Base-by-base conservation (phyloP, 768 basidiomycete species). In the Russula olivacea region DNA sequence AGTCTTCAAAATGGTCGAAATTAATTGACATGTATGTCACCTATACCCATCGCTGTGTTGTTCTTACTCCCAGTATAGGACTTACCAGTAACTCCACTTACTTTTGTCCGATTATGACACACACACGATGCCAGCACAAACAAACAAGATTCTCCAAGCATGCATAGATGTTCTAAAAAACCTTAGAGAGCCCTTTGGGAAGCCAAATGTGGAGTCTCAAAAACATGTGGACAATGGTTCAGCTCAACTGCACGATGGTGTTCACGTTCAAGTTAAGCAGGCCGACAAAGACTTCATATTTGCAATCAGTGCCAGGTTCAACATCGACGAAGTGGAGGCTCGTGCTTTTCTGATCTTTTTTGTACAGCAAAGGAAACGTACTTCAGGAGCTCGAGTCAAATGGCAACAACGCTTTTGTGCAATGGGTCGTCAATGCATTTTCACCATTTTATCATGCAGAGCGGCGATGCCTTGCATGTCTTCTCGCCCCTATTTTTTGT, bases 391-490 rank as follows among this genome's bases (percentile, higher is more conserved):
- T 66, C 17, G 60, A 77, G 50, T 72, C 79, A 40, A 73, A 76
- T 30, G 76, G 83, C n/a, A 74, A 76, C 52, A 72, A 72, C 8
- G 76, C 74, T 8, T 73, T 86, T 68, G 76, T 79, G 11, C 80
- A 82, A 36, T 84, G 86, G 66, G 76, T 89, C 17, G 73, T 91
- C 32, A 82, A 85, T 59, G 82, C 83, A 30, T 84, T 96, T 68
- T 88, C 87, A 0, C 83, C 86, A 7, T 93, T 91, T 80, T 91
- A 90, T 73, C 84, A 85, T 66, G 84, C 87, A 5, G 93, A 98
- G 72, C 81, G 88, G 14, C 80, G 95, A 19, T 84, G 81, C 68
- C 72, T 87, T 50, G 76, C 88, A 14, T 85, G 89, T 47, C 75
- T 84, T 34, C 81, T 92, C 58, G 82, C 88, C 8, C 86, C 90